A percentile compares a stretch with the other conserved stretches of the same genome.
These are phyloP conservation scores for Apiotrichum laibachii DNA, from an alignment of 1,284 basidiomycete genomes.

Conservation along the genomic window DNA sequence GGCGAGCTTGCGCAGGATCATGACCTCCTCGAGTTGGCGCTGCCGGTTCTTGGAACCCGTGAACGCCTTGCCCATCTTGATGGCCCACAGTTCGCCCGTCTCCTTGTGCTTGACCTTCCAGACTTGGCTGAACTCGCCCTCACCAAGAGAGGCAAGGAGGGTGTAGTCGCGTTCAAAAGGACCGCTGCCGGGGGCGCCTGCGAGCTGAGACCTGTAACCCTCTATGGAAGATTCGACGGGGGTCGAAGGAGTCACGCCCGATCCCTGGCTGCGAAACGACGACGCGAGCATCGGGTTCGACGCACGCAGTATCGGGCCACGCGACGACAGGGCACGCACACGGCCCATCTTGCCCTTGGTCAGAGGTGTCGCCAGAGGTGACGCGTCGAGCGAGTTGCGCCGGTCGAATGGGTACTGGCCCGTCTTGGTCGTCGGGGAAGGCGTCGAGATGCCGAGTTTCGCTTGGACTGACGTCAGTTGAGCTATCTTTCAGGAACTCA, in stretches of 20 bases:
- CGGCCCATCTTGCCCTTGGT: neutral
- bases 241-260: neutral
- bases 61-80: slow-evolving; percentile 91
- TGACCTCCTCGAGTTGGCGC: slow-evolving; percentile 88
- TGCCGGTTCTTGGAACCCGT: slow-evolving; percentile 73
- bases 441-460: slow-evolving; percentile 33
- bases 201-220: slow-evolving; percentile 5
- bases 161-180: slow-evolving; percentile 59
- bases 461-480: slow-evolving; percentile 22
- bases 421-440: slow-evolving; percentile 29
- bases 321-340: slow-evolving; percentile 15
- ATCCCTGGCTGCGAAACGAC: slow-evolving; percentile 26
- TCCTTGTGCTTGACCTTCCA: slow-evolving; percentile 78
- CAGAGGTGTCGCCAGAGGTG: slow-evolving; percentile 9
- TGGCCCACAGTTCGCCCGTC: slow-evolving; percentile 67
- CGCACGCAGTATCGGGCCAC: slow-evolving; percentile 36
- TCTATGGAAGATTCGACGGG: slow-evolving; percentile 8
- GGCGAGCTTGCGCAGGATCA: slow-evolving; percentile 76
- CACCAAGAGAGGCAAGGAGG: slow-evolving; percentile 75
- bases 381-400: slow-evolving; percentile 20
- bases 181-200: slow-evolving; percentile 16
- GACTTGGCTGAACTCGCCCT: slow-evolving; percentile 90
- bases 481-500: slow-evolving; percentile 12
- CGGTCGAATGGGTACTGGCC: slow-evolving; percentile 38
- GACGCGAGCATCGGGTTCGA: slow-evolving; percentile 49